phyloP scores from a whole-genome alignment of 1,284 basidiomycete species.

The Trichosporon faecale region DNA sequence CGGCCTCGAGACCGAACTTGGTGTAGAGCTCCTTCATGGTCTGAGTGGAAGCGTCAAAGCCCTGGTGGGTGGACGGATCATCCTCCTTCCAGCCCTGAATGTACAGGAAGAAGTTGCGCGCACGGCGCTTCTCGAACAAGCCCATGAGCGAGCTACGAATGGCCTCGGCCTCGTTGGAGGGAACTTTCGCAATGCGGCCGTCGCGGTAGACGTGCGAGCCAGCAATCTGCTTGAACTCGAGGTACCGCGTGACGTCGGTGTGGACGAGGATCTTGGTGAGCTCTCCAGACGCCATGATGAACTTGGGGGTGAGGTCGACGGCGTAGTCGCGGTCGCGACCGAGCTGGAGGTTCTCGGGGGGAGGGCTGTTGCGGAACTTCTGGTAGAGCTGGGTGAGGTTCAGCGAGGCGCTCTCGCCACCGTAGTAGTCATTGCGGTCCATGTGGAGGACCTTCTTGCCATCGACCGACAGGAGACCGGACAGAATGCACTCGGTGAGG shows the following conservation, averaged over 20 bases:
- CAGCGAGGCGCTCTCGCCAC: conserved; percentile 93
- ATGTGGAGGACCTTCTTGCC: conserved; percentile 99
- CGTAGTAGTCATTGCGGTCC: conserved; percentile 99
- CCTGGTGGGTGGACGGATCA: conserved; percentile 92
- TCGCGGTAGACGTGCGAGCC: conserved; percentile 98
- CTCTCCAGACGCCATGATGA: conserved; percentile 98
- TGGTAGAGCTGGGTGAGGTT: conserved; percentile 98
- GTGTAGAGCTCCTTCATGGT: conserved; percentile 91
- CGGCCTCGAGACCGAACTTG: conserved; percentile 95
- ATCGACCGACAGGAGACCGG: conserved; percentile 92
- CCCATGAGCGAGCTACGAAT: conserved; percentile 94
- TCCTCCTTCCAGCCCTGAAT: conserved; percentile 92
- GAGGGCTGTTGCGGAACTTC: conserved; percentile 72
- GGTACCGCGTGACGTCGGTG: conserved; percentile 97
- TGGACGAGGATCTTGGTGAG: conserved; percentile 98
- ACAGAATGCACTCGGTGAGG: conserved; percentile 96
- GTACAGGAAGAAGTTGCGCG: conserved; percentile 99
- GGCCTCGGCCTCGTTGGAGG: conserved; percentile 96
- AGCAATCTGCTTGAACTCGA: conserved; percentile 99
- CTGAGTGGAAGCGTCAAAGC: conserved; percentile 78
- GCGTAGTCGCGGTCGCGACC: conserved; percentile 94
- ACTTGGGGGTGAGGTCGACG: conserved; percentile 89
- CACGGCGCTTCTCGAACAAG: conserved; percentile 94
- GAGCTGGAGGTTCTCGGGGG: conserved; percentile 62
- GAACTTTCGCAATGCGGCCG: conserved; percentile 95